phyloP scores from a whole-genome alignment of 2,329 filamentous ascomycete genomes.

The Hymenoscyphus linearis region DNA sequence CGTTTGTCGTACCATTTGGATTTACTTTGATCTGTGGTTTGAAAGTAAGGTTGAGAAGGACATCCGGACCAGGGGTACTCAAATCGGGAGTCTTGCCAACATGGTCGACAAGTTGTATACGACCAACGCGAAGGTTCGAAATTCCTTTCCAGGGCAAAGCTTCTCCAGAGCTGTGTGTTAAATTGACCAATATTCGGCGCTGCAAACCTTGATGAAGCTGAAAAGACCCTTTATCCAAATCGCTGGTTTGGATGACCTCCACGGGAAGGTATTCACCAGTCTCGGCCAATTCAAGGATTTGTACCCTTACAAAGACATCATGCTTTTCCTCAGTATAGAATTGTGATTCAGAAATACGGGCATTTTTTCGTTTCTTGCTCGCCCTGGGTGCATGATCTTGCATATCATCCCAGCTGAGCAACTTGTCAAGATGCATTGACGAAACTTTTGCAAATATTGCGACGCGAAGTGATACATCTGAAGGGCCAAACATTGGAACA shows the following conservation, averaged over 20 bases:
- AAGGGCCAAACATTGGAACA: constrained; percentile 71
- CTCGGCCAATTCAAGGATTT: constrained; percentile 88
- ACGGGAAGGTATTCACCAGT: constrained; percentile 86
- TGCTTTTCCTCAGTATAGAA: constrained; percentile 92
- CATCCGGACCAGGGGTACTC: constrained; percentile 64
- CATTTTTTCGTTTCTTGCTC: constrained; percentile 47
- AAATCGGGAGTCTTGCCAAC: constrained; percentile 80
- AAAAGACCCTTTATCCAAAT: constrained; percentile 83
- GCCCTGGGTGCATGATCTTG: constrained; percentile 66
- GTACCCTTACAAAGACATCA: constrained; percentile 81
- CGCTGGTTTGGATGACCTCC: constrained; percentile 81
- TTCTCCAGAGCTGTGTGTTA: constrained; percentile 89
- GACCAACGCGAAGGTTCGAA: constrained; percentile 69
- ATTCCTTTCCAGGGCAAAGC: constrained; percentile 85
- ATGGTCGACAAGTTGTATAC: constrained; percentile 76
- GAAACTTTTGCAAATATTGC: constrained; percentile 90
- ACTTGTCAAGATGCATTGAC: constrained; percentile 90
- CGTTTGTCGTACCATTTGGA: constrained; percentile 81
- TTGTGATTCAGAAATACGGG: constrained; percentile 80
- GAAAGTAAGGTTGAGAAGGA: constrained; percentile 70
- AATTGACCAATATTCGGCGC: constrained; percentile 75
- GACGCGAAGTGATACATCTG: constrained; percentile 71
- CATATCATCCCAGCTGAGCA: constrained; percentile 99
- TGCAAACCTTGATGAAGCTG: constrained; percentile 95
- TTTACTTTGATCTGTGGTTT: constrained; percentile 78